These are phyloP conservation scores for Canna indica DNA, from an alignment of 176 grass and related monocot species.

Conservation along the genomic window DNA sequence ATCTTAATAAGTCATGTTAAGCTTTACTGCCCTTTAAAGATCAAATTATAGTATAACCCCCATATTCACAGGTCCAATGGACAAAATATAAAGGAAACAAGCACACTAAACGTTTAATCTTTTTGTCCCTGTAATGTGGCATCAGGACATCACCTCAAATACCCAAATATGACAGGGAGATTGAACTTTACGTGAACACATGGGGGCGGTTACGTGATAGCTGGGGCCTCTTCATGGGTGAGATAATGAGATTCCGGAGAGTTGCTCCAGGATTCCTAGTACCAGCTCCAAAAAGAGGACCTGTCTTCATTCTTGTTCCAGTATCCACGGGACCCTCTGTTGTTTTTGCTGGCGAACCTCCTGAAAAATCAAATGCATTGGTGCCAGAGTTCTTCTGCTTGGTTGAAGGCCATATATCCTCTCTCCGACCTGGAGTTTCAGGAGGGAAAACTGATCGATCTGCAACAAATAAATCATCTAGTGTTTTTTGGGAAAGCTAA, in stretches of 20 bases:
- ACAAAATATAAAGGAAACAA: not conserved
- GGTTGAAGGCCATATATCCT: slow-evolving; percentile 46
- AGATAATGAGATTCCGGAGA: slow-evolving; percentile 52
- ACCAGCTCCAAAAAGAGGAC: slow-evolving; percentile 1
- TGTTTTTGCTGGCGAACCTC: slow-evolving; percentile 38
- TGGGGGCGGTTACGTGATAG: slow-evolving; percentile 30
- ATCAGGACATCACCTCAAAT: not conserved
- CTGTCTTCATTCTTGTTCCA: slow-evolving; percentile 30
- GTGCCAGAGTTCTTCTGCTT: slow-evolving; percentile 18
- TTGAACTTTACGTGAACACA: slow-evolving; percentile 42
- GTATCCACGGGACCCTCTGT: slow-evolving; percentile 34
- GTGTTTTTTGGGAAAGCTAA: slow-evolving; percentile 40
- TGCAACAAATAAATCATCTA: slow-evolving; percentile 78
- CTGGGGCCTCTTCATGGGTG: slow-evolving; percentile 46
- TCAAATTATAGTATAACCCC: not conserved
- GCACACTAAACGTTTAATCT: not conserved
- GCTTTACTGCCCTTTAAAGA: not conserved
- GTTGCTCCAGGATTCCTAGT: slow-evolving; percentile 38
- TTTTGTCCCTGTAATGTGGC: not conserved
- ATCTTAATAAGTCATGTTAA: not conserved
- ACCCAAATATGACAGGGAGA: not conserved
- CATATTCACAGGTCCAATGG: not conserved
- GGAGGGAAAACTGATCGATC: slow-evolving; percentile 48
- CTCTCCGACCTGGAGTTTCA: slow-evolving; percentile 77
- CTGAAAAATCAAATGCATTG: slow-evolving; percentile 42